These are phyloP conservation scores for Dionaea muscipula DNA, from an alignment of 179 eudicot genomes.

Conservation along the genomic window DNA sequence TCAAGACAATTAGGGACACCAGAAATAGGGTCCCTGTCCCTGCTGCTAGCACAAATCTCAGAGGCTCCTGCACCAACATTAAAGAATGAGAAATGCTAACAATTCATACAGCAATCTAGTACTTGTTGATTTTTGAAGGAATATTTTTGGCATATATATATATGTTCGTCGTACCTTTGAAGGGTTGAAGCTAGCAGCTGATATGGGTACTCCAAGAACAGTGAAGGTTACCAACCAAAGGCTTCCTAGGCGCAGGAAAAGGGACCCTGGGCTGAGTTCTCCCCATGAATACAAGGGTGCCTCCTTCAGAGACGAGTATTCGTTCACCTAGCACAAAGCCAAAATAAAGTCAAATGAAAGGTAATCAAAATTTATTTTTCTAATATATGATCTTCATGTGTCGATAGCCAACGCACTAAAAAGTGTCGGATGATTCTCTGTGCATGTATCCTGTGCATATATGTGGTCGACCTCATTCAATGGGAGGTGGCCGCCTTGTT, in stretches of 20 bases:
- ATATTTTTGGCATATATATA: too few relatives aligned
- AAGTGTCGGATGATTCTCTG: too few relatives aligned
- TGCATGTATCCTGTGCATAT: too few relatives aligned
- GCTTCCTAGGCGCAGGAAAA: slow-evolving; percentile 72
- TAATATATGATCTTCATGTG: too few relatives aligned
- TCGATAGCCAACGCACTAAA: too few relatives aligned
- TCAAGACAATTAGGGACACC: slow-evolving; percentile 63
- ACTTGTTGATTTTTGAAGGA: neutral
- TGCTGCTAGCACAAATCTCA: slow-evolving; percentile 64
- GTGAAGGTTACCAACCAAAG: slow-evolving; percentile 82
- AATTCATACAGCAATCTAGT: neutral
- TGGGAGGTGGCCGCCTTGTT: too few relatives aligned
- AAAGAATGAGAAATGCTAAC: slow-evolving; percentile 9
- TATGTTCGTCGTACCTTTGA: slow-evolving; percentile 38
- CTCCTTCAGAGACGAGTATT: slow-evolving; percentile 79
- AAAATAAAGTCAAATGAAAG: slow-evolving; percentile 2
- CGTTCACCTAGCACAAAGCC: slow-evolving; percentile 54
- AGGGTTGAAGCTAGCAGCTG: slow-evolving; percentile 92
- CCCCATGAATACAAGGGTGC: slow-evolving; percentile 86
- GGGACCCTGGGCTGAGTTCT: slow-evolving; percentile 62
- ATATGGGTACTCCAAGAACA: slow-evolving; percentile 66
- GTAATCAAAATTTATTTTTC: neutral
- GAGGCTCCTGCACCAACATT: slow-evolving; percentile 56
- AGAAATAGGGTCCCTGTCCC: slow-evolving; percentile 84
- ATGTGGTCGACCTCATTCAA: too few relatives aligned